Conservation (phyloP, 2,329 filamentous ascomycete species). For the Fusarium sp. region DNA sequence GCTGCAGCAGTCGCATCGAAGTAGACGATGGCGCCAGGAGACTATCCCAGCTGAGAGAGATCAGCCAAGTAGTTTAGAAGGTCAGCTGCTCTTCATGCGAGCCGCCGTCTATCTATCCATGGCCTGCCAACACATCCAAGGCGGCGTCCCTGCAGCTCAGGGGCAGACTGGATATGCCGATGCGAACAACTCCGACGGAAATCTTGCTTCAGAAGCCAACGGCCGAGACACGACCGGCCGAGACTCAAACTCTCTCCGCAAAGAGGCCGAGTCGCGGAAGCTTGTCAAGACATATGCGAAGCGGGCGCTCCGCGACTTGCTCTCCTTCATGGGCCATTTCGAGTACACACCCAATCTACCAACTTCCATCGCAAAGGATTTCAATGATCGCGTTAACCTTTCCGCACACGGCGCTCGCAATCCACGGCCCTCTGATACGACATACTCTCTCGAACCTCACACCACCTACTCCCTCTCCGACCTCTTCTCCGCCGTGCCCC, state of each 20-base stretch:
- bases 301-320: slow-evolving; percentile 78
- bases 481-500: slow-evolving; percentile 77
- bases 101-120: slow-evolving; percentile 77
- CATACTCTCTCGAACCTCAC: slow-evolving; percentile 47
- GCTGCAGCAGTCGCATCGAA: slow-evolving; percentile 48
- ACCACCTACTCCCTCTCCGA: slow-evolving; percentile 62
- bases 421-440: slow-evolving; percentile 51
- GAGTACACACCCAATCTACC: slow-evolving; percentile 82
- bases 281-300: slow-evolving; percentile 79
- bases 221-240: slow-evolving; percentile 1
- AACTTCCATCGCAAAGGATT: slow-evolving; percentile 67
- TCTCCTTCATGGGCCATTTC: slow-evolving; percentile 76
- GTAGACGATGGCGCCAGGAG: slow-evolving; percentile 48
- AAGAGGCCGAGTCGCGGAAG: slow-evolving; percentile 61
- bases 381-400: slow-evolving; percentile 66
- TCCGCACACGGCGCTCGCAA: slow-evolving; percentile 61
- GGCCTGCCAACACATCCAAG: slow-evolving; percentile 72
- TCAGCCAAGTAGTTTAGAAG: slow-evolving; percentile 79
- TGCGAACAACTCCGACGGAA: slow-evolving; percentile 3
- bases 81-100: slow-evolving; percentile 80
- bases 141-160: slow-evolving; percentile 57
- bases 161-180: slow-evolving; percentile 10
- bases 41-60: slow-evolving; percentile 54
- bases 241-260: slow-evolving; percentile 19
- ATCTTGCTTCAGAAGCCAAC: slow-evolving; percentile 3